phyloP scores from a whole-genome alignment of 331 rosid genomes.

The Rosa hybrid region DNA sequence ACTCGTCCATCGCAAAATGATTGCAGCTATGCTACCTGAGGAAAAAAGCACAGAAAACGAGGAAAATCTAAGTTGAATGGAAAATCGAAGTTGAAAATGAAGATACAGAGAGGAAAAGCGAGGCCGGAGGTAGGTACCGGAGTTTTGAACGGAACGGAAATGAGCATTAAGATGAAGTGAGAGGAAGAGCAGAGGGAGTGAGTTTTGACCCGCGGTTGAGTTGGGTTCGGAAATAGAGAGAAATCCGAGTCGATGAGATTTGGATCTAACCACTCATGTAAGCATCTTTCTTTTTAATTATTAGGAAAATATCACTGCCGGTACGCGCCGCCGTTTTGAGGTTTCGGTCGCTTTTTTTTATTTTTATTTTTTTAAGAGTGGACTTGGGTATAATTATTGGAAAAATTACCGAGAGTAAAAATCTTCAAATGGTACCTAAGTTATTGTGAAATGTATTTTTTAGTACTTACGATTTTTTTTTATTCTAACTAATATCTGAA shows the following conservation, averaged over 20 bases:
- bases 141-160: background rate
- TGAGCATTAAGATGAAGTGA: background rate
- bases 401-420: no score
- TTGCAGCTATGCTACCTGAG: constrained; percentile 27
- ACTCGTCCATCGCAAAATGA: constrained; percentile 32
- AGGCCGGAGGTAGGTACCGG: no score
- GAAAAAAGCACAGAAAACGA: background rate
- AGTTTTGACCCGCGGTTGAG: background rate
- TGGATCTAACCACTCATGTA: background rate
- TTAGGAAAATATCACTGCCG: no score
- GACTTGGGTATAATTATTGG: no score
- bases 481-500: no score
- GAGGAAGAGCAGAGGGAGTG: background rate
- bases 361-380: no score
- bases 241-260: background rate
- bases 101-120: background rate
- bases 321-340: no score
- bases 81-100: background rate
- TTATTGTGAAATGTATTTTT: no score
- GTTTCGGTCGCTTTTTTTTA: no score
- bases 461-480: no score
- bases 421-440: no score
- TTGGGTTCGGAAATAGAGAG: background rate
- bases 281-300: background rate
- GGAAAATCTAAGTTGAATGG: background rate